phyloP scores from a whole-genome alignment of 2,329 filamentous ascomycete species.

The Daldinia sp. region DNA sequence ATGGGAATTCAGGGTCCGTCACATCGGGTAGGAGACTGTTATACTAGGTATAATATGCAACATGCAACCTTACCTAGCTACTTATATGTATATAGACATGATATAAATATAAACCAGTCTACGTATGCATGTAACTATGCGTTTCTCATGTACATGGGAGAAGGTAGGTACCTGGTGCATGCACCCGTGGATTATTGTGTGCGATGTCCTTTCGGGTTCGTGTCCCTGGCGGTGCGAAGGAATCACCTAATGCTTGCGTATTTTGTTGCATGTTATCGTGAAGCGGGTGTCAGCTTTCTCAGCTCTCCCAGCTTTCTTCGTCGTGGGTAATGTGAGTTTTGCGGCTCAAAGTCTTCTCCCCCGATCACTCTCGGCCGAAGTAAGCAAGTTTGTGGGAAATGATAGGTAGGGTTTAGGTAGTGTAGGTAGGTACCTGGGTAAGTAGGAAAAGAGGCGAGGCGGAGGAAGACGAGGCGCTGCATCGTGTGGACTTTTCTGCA shows the following conservation, averaged over 20 bases:
- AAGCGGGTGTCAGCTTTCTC: not conserved
- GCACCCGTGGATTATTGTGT: no score
- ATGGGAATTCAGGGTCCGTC: conserved; percentile 21
- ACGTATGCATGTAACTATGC: not conserved
- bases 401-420: not conserved
- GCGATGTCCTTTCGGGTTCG: not conserved
- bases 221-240: not conserved
- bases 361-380: not conserved
- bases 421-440: no score
- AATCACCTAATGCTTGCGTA: not conserved
- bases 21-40: conserved; percentile 20
- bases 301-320: not conserved
- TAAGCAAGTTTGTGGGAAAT: not conserved
- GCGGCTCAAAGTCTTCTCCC: not conserved
- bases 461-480: not conserved
- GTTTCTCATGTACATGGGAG: no score
- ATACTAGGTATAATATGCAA: conserved; percentile 8
- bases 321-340: conserved; percentile 1
- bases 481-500: not conserved
- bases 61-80: not conserved
- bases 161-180: no score
- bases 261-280: not conserved
- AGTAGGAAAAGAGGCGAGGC: not conserved
- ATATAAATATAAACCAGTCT: not conserved
- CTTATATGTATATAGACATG: no score